Evolutionary conservation across 805 yeast species (phyloP).

Genomic region (Ogataea thermomethanolica): DNA sequence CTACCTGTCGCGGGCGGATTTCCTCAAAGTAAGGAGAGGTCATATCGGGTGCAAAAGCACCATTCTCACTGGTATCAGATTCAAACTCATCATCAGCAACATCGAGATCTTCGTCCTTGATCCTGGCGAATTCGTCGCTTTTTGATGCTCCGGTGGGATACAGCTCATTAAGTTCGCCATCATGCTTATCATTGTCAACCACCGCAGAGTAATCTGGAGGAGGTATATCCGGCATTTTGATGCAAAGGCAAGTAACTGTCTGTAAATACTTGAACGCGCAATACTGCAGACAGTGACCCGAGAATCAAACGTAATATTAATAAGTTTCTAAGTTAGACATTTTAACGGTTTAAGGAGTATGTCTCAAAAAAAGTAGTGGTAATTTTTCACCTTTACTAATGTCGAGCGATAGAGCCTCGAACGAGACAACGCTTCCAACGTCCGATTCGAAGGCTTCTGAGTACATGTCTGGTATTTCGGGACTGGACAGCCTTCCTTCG

Average conservation of each 20-base stretch:
- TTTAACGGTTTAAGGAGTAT: too few species aligned
- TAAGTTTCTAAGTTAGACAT: too few species aligned
- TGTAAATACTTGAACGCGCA: background rate
- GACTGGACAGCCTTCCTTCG: constrained; percentile 31
- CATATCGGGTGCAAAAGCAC: background rate
- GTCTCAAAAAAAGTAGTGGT: too few species aligned
- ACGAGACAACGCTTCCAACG: background rate
- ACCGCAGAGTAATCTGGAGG: constrained; percentile 15
- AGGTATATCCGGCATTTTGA: constrained; percentile 7
- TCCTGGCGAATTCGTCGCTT: constrained; percentile 9
- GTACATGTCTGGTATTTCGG: background rate
- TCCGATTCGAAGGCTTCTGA: background rate
- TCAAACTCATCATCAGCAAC: constrained; percentile 11
- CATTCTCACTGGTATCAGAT: background rate
- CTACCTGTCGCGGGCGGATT: constrained; percentile 17
- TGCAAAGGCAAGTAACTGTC: background rate
- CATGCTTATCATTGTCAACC: background rate
- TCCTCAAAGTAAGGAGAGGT: constrained; percentile 16
- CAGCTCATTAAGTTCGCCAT: constrained; percentile 11
- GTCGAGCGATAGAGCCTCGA: too few species aligned
- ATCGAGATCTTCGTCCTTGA: constrained; percentile 6
- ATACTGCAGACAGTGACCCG: too few species aligned
- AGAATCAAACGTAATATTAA: too few species aligned
- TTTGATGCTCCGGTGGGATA: constrained; percentile 12
- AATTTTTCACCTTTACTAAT: too few species aligned